Base-by-base conservation (phyloP, 2,329 filamentous ascomycete species). In the Fusarium graminum region DNA sequence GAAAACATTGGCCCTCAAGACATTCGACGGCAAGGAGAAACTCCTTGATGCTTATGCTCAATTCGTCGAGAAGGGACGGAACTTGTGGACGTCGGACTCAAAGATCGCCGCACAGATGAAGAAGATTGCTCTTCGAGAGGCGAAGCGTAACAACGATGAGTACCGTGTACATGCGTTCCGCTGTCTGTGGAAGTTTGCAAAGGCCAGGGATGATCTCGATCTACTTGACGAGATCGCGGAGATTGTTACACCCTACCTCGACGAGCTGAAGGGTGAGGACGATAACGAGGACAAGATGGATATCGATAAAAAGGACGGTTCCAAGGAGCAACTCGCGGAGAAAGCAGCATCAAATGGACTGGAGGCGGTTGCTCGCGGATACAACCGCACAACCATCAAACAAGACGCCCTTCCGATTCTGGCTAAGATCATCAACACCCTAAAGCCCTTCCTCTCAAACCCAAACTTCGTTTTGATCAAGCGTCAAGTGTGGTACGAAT, bases 1-100 rank as follows among this genome's bases (percentile, higher is more conserved):
- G 66, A 92, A 91, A 73, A 88, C 92, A 2, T 80, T 98, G 39
- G 86, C 88, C 4, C 88, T 97, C 13, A 98, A 97, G 83, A 97
- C 94, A 1, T 99, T 97, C 83, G 86, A 91, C 1, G 93, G 93
- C 22, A 99, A 99, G 75, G 93, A 97, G 78, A 89, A 88, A 68
- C 86, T 99, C 30, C 82, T 98, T 4, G 85, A 88, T 41, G 90
- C 92, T 7, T 93, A 95, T 76, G 90, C 93, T 6, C 86, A 88
- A 58, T 95, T 98, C 71, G 88, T 91, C 1, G 84, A 87, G 71
- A 87, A 89, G 64, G 86, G 86, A 1, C 85, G 84, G 66, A 77
- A 77, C 9, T 80, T 92, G 29, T 89, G 88, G 82, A 79, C 81
- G 44, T 76, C 77, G 7, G 85, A 90, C 65, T 63, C 75, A 0